Percentiles rank a stretch among this genome's conserved stretches.
Evolutionary conservation across 148 eudicot genomes (phyloP).

Genomic region (Heliosperma pusillum): DNA sequence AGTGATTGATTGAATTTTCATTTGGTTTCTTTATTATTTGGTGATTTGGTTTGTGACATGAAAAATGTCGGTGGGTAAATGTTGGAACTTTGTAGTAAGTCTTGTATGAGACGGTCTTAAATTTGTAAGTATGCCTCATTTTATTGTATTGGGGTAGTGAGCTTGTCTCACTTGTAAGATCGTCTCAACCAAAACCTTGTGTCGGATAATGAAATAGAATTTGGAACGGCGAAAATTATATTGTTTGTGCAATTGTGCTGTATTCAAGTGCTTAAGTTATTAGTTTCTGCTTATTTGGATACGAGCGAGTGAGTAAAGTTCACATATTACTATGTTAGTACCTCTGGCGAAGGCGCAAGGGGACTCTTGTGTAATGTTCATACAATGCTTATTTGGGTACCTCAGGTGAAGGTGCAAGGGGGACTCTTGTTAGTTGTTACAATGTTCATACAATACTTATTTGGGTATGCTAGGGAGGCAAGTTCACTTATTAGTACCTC

Average conservation of each 20-base stretch:
- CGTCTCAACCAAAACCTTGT: no score
- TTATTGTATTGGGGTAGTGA: no score
- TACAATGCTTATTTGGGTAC: not conserved
- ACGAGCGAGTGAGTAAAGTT: not conserved
- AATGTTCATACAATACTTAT: slow-evolving; percentile 7
- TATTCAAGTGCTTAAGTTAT: no score
- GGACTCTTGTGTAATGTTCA: no score
- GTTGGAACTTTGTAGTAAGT: not conserved
- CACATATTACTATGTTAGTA: not conserved
- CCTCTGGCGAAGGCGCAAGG: no score
- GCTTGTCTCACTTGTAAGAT: no score
- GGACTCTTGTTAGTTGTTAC: not conserved
- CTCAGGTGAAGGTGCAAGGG: not conserved
- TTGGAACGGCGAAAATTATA: not conserved
- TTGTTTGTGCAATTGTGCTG: no score
- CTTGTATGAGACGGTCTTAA: no score
- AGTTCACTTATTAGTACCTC: not conserved
- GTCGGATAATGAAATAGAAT: no score
- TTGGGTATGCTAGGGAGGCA: not conserved
- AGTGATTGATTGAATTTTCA: slow-evolving; percentile 15
- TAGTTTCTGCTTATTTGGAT: not conserved
- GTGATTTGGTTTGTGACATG: not conserved
- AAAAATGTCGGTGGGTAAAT: not conserved
- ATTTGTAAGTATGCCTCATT: no score
- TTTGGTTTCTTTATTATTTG: not conserved